Percentiles rank a stretch among this genome's conserved stretches.
These are phyloP conservation scores for Magnolia officinalis DNA, from an alignment of 164 flowering plant species.

Conservation along the genomic window DNA sequence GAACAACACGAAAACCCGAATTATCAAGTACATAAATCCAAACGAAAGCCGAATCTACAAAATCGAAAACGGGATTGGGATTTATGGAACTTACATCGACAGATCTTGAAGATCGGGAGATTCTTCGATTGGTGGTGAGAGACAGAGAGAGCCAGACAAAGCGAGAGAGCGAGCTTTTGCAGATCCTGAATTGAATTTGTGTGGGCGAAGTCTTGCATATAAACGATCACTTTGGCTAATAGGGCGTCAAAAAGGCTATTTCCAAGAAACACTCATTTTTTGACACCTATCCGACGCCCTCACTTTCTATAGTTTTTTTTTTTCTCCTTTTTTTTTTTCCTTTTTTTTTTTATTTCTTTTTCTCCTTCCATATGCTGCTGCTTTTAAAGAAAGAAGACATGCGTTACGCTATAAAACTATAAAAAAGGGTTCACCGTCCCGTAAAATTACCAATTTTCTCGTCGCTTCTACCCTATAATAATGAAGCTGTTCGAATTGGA, in stretches of 20 bases:
- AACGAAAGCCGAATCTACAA: background rate
- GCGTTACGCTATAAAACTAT: too few relatives aligned
- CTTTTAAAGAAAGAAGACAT: background rate
- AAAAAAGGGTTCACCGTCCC: too few relatives aligned
- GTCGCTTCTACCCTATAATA: too few relatives aligned
- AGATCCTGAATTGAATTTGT: slow-evolving; percentile 5
- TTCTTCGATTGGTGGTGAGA: background rate
- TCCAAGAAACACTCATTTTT: slow-evolving; percentile 5
- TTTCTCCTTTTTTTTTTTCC: too few relatives aligned
- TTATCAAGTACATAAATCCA: background rate
- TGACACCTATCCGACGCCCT: slow-evolving; percentile 8
- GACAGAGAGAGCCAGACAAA: background rate
- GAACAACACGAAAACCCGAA: background rate
- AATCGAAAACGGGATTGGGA: background rate
- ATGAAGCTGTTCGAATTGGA: too few relatives aligned
- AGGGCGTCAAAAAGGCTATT: slow-evolving; percentile 9
- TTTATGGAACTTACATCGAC: slow-evolving; percentile 3
- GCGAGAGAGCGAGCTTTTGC: background rate
- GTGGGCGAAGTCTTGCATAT: slow-evolving; percentile 7
- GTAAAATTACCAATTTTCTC: too few relatives aligned
- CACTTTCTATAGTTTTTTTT: background rate
- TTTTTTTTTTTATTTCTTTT: background rate
- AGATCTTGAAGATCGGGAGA: slow-evolving; percentile 8
- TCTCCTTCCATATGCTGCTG: background rate
- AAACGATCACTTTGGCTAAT: slow-evolving; percentile 6